phyloP scores from a whole-genome alignment of 805 yeast genomes.

The Wickerhamiella parazyma region DNA sequence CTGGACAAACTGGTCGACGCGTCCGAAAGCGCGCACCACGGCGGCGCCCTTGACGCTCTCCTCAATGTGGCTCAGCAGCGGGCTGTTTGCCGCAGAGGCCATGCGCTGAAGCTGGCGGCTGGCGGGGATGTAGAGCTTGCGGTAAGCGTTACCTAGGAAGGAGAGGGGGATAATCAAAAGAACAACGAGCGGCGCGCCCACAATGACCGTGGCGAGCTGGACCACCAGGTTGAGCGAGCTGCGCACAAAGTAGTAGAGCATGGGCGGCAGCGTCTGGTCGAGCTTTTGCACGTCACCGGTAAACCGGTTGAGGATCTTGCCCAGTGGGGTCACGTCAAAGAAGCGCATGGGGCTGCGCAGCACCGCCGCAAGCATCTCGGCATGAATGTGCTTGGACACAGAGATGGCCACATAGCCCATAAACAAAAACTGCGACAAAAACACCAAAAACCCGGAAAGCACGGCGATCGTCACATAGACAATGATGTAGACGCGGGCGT shows the following conservation, averaged over 20 bases:
- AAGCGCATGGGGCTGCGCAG: slow-evolving; percentile 64
- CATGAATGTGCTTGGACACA: slow-evolving; percentile 31
- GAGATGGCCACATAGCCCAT: slow-evolving; percentile 37
- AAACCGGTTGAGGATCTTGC: slow-evolving; percentile 63
- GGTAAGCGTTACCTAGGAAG: slow-evolving; percentile 49
- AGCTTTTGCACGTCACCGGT: slow-evolving; percentile 68
- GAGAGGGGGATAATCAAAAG: slow-evolving; percentile 43
- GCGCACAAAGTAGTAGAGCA: slow-evolving; percentile 38
- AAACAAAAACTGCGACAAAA: slow-evolving; percentile 34
- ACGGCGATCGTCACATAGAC: slow-evolving; percentile 62
- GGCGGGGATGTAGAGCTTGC: slow-evolving; percentile 49
- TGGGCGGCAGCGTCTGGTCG: slow-evolving; percentile 55
- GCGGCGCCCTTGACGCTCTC: slow-evolving; percentile 67
- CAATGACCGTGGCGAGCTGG: slow-evolving; percentile 42
- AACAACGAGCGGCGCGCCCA: slow-evolving; percentile 57
- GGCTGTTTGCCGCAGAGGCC: slow-evolving; percentile 53
- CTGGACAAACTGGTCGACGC: slow-evolving; percentile 44
- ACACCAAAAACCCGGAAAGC: slow-evolving; percentile 22
- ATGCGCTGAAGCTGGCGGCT: slow-evolving; percentile 68
- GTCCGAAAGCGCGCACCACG: slow-evolving; percentile 62
- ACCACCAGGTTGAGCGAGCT: slow-evolving; percentile 41
- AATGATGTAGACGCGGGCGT: slow-evolving; percentile 42
- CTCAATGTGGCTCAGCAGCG: slow-evolving; percentile 68
- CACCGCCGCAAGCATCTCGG: slow-evolving; percentile 40
- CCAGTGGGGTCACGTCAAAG: slow-evolving; percentile 69